Evolutionary conservation across 192 early-diverging fungal genomes (phyloP), one percentile per base, ranked within the genome.

Genomic region (Entomortierella chlamydospora): DNA sequence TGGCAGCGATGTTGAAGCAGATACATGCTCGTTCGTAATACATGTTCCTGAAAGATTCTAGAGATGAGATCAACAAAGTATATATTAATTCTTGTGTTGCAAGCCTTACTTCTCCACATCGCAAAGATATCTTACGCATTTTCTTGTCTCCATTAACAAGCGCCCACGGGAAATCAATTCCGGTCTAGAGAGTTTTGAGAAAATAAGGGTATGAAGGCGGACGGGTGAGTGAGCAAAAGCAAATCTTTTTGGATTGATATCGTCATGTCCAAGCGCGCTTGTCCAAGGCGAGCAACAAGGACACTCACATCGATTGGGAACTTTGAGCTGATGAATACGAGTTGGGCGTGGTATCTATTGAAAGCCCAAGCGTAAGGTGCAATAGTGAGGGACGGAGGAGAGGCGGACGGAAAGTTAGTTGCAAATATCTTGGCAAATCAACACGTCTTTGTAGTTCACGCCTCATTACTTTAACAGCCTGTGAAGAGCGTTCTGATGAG

Each of bases 21-120:
- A 97, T 81, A 25, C 88, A 89, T 0, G 95, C 95, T 61, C 91
- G 90, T 64, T 98, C 96, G 74, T 91, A 96, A 84, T 89, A 89
- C 82, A 95, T 77, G 73, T 89, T 93, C 59, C 89, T 85, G 70
- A 89, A 88, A 9, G 84, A 81, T 57, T 90, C 89, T 89, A 83
- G 8, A 41, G 11, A 20, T 51, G 34, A 22, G 47, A n/a, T 42
- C 41, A 20, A 4, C 37, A 10, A 7, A 37, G 34, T 37, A 37
- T 4, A 37, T 37, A 10, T 37, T 37, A n/a, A n/a, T n/a, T n/a
- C n/a, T n/a, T n/a, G n/a, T n/a, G n/a, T n/a, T n/a, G n/a, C n/a
- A n/a, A n/a, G n/a, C n/a, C n/a, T n/a, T n/a, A n/a, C n/a, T n/a
- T n/a, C n/a, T n/a, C n/a, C 10, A 37, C 10, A 42, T 6, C 10